Conservation (phyloP, 2,329 filamentous ascomycete genomes). For the Botrytis tulipae region DNA sequence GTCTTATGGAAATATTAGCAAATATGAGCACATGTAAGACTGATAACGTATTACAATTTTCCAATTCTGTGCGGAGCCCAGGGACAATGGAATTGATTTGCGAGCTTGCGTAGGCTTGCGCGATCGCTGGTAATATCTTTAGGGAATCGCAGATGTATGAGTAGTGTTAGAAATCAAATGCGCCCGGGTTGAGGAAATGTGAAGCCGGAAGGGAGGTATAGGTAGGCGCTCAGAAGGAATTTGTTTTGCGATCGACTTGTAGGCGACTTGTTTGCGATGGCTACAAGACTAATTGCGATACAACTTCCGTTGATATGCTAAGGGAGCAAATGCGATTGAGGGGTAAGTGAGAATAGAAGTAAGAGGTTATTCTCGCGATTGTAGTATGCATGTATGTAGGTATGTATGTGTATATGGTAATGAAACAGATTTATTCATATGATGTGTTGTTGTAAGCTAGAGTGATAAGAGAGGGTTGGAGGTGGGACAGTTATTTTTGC, state of each 20-base stretch:
- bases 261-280: slow-evolving; percentile 1
- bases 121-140: too few relatives aligned
- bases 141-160: not conserved
- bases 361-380: not conserved
- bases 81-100: not conserved
- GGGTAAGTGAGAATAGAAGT: not conserved
- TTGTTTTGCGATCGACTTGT: not conserved
- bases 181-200: not conserved
- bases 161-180: not conserved
- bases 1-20: not conserved
- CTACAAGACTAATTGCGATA: not conserved
- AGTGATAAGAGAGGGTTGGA: not conserved
- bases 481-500: not conserved
- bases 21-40: not conserved
- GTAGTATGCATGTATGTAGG: not conserved
- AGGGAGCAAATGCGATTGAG: slow-evolving; percentile 2
- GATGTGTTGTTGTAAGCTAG: not conserved
- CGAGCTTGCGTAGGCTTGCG: not conserved
- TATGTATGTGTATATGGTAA: not conserved
- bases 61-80: not conserved
- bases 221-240: not conserved
- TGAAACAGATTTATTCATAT: not conserved
- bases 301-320: not conserved
- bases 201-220: not conserved
- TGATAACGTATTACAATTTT: slow-evolving; percentile 1